Base-by-base conservation (phyloP, 108 stramenopile genomes). In the Cyclotella atomus region DNA sequence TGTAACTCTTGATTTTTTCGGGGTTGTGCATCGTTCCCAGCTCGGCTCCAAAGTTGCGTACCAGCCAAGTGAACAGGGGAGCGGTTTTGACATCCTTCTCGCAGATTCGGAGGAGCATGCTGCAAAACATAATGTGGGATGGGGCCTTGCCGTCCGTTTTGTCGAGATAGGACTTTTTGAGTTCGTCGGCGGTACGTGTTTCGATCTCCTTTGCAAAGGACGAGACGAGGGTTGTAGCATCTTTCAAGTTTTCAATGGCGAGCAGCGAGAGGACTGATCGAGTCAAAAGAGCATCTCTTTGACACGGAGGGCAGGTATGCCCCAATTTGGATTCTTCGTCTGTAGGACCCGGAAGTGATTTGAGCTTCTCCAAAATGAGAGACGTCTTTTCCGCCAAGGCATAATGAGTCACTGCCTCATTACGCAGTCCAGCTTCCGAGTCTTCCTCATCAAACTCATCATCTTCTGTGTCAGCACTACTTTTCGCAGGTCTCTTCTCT, bases 31-130 rank as follows among this genome's bases (percentile, higher is more conserved):
- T 75, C 16, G 65, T 75, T 36, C 88, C 89, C 17, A 95, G 62
- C 64, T 95, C 93, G 46, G 56, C 70, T 45, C 89, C 90, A 75
- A 95, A 95, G 21, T 87, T 88, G 0, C 87, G 77, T 17, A 95
- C 61, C 41, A 91, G 66, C 91, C 93, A 95, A 12, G 88, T 84
- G 65, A 83, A 95, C 28, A 95, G 80, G 15, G 93, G 93, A 47
- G 89, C 93, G 1, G 93, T 89, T 43, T 88, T 79, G 44, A 74
- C 70, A 65, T 95, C 93, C 75, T 92, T 95, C 69, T 92, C 90
- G 45, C 87, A 91, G 52, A 91, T 84, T 47, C 91, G 74, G 62
- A 95, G 62, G 15, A 92, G 76, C 88, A 91, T 91, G 53, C 75
- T 83, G 17, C 84, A 78, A 68, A 92, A 92, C 50, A 92, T 84